These are phyloP conservation scores for Inonotus hispidus DNA, from an alignment of 1,284 basidiomycete species.

Conservation along the genomic window DNA sequence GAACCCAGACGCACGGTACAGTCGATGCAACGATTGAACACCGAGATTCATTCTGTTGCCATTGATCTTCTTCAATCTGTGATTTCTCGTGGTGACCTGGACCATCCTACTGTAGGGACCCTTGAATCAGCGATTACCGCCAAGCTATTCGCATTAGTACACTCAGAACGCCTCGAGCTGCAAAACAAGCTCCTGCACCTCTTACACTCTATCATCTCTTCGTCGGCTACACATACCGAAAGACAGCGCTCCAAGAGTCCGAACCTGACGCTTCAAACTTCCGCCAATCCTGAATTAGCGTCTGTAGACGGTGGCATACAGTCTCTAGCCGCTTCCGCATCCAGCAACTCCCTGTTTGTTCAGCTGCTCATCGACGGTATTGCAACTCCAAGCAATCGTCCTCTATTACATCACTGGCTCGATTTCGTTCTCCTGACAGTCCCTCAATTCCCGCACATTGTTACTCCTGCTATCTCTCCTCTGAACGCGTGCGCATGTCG, in stretches of 20 bases:
- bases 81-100: constrained; percentile 74
- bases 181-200: constrained; percentile 93
- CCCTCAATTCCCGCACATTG: constrained; percentile 71
- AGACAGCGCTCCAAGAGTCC: constrained; percentile 25
- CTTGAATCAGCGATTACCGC: constrained; percentile 71
- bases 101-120: constrained; percentile 48
- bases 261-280: constrained; percentile 30
- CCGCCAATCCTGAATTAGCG: constrained; percentile 23
- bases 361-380: constrained; percentile 82
- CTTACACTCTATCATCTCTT: constrained; percentile 79
- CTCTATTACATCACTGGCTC: constrained; percentile 90
- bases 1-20: constrained; percentile 51
- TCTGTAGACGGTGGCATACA: not conserved
- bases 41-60: constrained; percentile 63
- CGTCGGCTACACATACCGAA: constrained; percentile 31
- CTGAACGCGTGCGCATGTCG: constrained; percentile 79
- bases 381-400: constrained; percentile 59
- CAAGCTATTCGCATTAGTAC: constrained; percentile 72
- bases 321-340: not conserved
- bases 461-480: constrained; percentile 67
- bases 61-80: constrained; percentile 83
- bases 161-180: constrained; percentile 66
- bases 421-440: constrained; percentile 93
- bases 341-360: constrained; percentile 64
- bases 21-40: constrained; percentile 58